Percentiles rank a stretch among this genome's conserved stretches.
phyloP scores from a whole-genome alignment of 139 green algal species.

The Micractinium conductrix region DNA sequence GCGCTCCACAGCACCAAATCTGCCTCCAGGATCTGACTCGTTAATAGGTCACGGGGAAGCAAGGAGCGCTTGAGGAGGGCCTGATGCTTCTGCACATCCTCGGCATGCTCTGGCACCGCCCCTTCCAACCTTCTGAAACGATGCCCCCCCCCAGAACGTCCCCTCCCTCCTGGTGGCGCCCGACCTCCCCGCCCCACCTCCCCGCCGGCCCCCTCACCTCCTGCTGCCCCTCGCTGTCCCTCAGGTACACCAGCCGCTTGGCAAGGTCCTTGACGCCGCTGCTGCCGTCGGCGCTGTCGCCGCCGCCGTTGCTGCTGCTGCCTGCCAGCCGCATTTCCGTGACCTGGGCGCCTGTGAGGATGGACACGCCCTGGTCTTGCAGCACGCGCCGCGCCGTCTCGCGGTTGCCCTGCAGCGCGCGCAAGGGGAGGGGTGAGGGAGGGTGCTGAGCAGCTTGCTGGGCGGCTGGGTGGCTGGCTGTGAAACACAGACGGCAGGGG shows the following conservation, averaged over 20 bases:
- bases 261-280: neutral
- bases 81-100: too few relatives aligned
- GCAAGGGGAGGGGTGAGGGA: neutral
- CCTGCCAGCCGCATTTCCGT: conserved; percentile 25
- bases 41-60: too few relatives aligned
- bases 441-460: neutral
- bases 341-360: conserved; percentile 62
- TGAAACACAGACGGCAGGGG: too few relatives aligned
- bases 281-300: neutral
- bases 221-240: conserved; percentile 37
- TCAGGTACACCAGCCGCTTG: conserved; percentile 50
- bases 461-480: neutral
- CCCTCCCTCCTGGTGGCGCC: neutral
- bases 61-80: too few relatives aligned
- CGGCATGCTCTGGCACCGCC: neutral
- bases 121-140: too few relatives aligned
- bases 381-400: conserved; percentile 68
- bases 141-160: too few relatives aligned
- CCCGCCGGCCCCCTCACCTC: conserved; percentile 16
- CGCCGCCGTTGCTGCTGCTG: neutral
- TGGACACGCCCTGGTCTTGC: conserved; percentile 59
- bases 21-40: conserved; percentile 57
- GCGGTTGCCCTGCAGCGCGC: conserved; percentile 61
- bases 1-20: conserved; percentile 93
- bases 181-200: neutral